These are phyloP conservation scores for Candida bentonensis DNA, from an alignment of 805 yeast genomes.

Conservation along the genomic window DNA sequence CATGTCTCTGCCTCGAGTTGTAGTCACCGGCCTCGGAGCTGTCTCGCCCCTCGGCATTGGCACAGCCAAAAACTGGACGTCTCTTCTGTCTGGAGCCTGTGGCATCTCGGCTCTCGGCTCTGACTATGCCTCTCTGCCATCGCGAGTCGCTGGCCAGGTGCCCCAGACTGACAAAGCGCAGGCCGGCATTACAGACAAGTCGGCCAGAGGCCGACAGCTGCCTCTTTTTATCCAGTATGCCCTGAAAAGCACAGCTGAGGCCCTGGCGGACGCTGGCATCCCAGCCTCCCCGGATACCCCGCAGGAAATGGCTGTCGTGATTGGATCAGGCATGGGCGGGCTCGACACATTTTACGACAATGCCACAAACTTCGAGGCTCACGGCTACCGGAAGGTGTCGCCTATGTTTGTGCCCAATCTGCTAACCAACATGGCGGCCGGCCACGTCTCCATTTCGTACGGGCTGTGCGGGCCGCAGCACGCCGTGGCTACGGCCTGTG, in stretches of 20 bases:
- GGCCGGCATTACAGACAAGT: conserved; percentile 39
- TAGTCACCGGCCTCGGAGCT: conserved; percentile 82
- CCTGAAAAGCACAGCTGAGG: conserved; percentile 61
- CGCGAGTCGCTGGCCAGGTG: conserved; percentile 63
- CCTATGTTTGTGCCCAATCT: conserved; percentile 80
- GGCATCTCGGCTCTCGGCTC: conserved; percentile 29
- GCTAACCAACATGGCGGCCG: conserved; percentile 87
- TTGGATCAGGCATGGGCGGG: conserved; percentile 91
- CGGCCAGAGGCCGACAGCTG: conserved; percentile 32
- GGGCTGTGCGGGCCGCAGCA: conserved; percentile 78
- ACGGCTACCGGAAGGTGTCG: conserved; percentile 56
- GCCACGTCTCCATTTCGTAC: conserved; percentile 68
- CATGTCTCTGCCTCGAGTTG: conserved; percentile 43
- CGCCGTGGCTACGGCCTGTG: conserved; percentile 87
- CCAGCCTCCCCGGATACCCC: conserved; percentile 21
- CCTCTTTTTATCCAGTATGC: conserved; percentile 72
- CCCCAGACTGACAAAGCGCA: conserved; percentile 34
- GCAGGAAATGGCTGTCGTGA: conserved; percentile 43
- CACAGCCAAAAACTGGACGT: conserved; percentile 20
- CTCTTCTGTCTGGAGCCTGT: conserved; percentile 19
- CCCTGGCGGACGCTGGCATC: conserved; percentile 55
- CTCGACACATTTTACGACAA: conserved; percentile 59
- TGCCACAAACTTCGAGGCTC: conserved; percentile 32
- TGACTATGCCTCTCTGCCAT: conserved; percentile 43
- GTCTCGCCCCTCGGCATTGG: conserved; percentile 81